A percentile compares a stretch with the other conserved stretches of the same genome.
phyloP scores from a whole-genome alignment of 805 yeast genomes.

The Wickerhamomyces ciferrii region DNA sequence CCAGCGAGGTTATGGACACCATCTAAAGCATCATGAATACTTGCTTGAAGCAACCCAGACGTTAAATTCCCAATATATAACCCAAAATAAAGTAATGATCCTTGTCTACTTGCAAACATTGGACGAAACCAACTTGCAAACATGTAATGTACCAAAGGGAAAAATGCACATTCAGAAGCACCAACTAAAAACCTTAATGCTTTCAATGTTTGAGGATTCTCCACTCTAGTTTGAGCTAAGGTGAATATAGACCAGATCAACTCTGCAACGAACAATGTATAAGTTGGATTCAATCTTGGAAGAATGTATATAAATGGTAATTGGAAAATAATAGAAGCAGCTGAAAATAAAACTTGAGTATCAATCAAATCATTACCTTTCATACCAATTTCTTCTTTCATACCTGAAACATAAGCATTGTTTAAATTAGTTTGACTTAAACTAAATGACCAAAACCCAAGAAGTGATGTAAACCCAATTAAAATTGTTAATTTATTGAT shows the following conservation, averaged over 20 bases:
- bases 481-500: slow-evolving; percentile 45
- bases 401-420: slow-evolving; percentile 42
- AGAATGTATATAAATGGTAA: slow-evolving; percentile 45
- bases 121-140: slow-evolving; percentile 59
- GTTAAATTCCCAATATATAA: slow-evolving; percentile 41
- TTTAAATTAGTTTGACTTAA: slow-evolving; percentile 35
- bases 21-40: slow-evolving; percentile 33
- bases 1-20: slow-evolving; percentile 7
- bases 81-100: slow-evolving; percentile 57
- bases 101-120: slow-evolving; percentile 54
- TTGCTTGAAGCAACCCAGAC: slow-evolving; percentile 51
- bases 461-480: slow-evolving; percentile 46
- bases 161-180: slow-evolving; percentile 29
- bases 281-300: neutral
- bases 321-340: slow-evolving; percentile 42
- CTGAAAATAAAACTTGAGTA: slow-evolving; percentile 44
- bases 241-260: neutral
- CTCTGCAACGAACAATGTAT: neutral
- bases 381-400: slow-evolving; percentile 38
- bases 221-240: slow-evolving; percentile 20
- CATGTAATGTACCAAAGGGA: slow-evolving; percentile 52
- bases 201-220: neutral
- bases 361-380: slow-evolving; percentile 8
- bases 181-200: neutral
- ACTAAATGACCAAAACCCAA: slow-evolving; percentile 59